A percentile compares a stretch with the other conserved stretches of the same genome.
phyloP scores from a whole-genome alignment of 495 filamentous ascomycete genomes.

The Recurvomyces mirabilis region DNA sequence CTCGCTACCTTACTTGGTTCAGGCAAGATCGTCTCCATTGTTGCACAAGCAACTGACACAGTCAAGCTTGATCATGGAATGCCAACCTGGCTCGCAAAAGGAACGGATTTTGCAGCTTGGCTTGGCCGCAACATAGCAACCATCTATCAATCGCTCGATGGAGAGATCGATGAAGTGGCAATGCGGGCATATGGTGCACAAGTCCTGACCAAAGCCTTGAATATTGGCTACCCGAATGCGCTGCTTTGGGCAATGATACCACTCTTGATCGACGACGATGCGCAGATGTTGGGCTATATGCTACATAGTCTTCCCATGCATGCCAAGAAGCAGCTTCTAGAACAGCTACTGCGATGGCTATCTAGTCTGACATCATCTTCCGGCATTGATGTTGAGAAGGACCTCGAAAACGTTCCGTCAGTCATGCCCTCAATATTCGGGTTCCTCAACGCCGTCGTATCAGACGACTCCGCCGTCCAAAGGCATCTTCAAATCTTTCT shows the following conservation, averaged over 20 bases:
- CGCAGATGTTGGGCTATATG: neutral
- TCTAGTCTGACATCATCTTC: neutral
- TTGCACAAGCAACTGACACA: constrained; percentile 66
- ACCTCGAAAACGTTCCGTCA: neutral
- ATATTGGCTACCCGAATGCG: constrained; percentile 64
- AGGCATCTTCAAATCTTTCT: neutral
- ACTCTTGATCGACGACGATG: neutral
- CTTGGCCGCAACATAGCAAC: constrained; percentile 55
- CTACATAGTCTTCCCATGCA: neutral
- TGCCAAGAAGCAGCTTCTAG: constrained; percentile 9
- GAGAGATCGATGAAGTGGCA: constrained; percentile 29
- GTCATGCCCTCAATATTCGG: constrained; percentile 34
- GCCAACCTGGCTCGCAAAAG: constrained; percentile 54
- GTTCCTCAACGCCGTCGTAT: constrained; percentile 31
- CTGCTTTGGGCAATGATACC: neutral
- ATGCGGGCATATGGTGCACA: constrained; percentile 45
- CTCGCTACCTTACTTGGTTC: constrained; percentile 52
- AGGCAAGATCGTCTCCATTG: constrained; percentile 57
- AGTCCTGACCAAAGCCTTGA: constrained; percentile 53
- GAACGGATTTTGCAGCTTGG: constrained; percentile 58
- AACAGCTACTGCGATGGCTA: constrained; percentile 12
- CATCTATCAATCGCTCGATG: constrained; percentile 30
- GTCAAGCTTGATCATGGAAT: neutral
- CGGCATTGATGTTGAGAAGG: neutral
- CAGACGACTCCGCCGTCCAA: neutral